These are phyloP conservation scores for Ceratobasidium sp. DNA, from an alignment of 1,284 basidiomycete genomes.

Conservation along the genomic window DNA sequence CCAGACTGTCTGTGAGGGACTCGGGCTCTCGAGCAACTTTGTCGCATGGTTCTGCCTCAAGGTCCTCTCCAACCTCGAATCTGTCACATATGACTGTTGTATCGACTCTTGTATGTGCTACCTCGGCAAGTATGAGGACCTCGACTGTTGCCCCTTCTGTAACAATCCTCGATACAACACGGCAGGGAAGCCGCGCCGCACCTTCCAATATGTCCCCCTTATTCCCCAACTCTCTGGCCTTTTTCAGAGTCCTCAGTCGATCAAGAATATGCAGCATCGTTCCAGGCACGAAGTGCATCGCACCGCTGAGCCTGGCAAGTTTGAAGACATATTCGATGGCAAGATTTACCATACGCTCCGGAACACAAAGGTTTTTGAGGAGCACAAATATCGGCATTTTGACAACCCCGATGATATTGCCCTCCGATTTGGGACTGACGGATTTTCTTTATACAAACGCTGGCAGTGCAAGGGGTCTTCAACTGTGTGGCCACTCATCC, in stretches of 20 bases:
- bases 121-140: constrained; percentile 16
- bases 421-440: constrained; percentile 50
- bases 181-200: constrained; percentile 44
- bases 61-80: constrained; percentile 12
- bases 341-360: constrained; percentile 48
- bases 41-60: constrained; percentile 29
- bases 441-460: constrained; percentile 49
- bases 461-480: constrained; percentile 48
- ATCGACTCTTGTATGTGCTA: constrained; percentile 29
- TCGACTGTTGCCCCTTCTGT: constrained; percentile 45
- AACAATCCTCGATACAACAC: constrained; percentile 48
- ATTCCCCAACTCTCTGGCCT: constrained; percentile 54
- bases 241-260: constrained; percentile 47
- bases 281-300: constrained; percentile 13
- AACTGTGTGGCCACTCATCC: constrained; percentile 48
- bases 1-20: neutral
- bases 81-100: constrained; percentile 33
- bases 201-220: constrained; percentile 53
- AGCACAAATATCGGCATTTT: constrained; percentile 43
- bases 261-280: constrained; percentile 48
- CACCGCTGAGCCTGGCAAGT: constrained; percentile 16
- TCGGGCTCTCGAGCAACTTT: constrained; percentile 24
- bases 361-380: constrained; percentile 46
- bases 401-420: constrained; percentile 48
- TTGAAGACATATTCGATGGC: constrained; percentile 52